These are phyloP conservation scores for Citrus hindsii DNA, from an alignment of 345 rosid genomes.

Conservation along the genomic window DNA sequence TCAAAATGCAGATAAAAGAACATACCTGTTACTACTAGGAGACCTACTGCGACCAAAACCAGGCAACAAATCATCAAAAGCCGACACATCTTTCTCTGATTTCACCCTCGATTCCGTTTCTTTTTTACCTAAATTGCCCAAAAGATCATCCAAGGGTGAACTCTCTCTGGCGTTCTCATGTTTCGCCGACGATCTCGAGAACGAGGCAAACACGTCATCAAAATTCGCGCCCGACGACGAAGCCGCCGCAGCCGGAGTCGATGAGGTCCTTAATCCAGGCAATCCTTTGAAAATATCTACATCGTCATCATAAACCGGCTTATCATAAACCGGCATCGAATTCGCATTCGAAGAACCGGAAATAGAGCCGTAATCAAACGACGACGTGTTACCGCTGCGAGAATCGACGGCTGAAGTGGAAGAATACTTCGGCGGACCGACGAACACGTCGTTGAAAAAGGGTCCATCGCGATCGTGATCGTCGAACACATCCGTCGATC, in stretches of 20 bases:
- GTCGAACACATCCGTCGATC: slow-evolving; percentile 40
- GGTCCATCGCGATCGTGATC: slow-evolving; percentile 32
- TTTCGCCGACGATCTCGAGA: slow-evolving; percentile 27
- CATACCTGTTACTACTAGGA: slow-evolving; percentile 39
- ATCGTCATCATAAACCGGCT: slow-evolving; percentile 70
- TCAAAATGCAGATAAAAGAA: neutral
- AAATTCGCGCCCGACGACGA: slow-evolving; percentile 30
- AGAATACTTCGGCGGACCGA: slow-evolving; percentile 47
- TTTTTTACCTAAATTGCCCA: slow-evolving; percentile 42
- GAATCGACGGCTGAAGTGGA: slow-evolving; percentile 34
- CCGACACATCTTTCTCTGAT: slow-evolving; percentile 31
- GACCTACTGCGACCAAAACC: slow-evolving; percentile 68
- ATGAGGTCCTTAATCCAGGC: slow-evolving; percentile 57
- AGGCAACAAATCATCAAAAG: slow-evolving; percentile 68
- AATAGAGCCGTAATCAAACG: slow-evolving; percentile 55
- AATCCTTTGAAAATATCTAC: slow-evolving; percentile 48
- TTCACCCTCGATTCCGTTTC: slow-evolving; percentile 27
- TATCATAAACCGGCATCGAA: slow-evolving; percentile 56
- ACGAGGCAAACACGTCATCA: slow-evolving; percentile 40
- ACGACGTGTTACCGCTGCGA: slow-evolving; percentile 19
- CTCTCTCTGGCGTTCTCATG: slow-evolving; percentile 16
- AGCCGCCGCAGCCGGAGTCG: neutral
- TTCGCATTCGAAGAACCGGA: slow-evolving; percentile 18
- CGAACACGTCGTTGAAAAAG: slow-evolving; percentile 48
- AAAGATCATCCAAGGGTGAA: slow-evolving; percentile 55